Evolutionary conservation across 331 rosid species (phyloP).

Genomic region (Saraca asoca): DNA sequence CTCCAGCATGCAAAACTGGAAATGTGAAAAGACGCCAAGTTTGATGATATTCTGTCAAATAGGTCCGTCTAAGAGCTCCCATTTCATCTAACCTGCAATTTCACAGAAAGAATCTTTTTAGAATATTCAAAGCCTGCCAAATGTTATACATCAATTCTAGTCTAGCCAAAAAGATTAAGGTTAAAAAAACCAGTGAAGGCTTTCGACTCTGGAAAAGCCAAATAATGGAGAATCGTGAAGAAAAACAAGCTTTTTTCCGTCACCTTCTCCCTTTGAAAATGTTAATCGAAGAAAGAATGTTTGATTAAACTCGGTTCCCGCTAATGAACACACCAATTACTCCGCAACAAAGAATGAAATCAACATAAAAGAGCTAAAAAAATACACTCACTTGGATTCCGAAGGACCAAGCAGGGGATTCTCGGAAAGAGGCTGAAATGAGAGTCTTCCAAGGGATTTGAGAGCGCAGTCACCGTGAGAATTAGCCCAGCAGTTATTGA

Average conservation of each 20-base stretch:
- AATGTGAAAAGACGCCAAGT: constrained; percentile 83
- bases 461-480: constrained; percentile 71
- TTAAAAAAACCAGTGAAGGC: too few relatives aligned
- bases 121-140: constrained; percentile 13
- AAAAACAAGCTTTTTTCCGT: too few relatives aligned
- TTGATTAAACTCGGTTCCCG: too few relatives aligned
- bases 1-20: constrained; percentile 82
- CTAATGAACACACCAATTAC: too few relatives aligned
- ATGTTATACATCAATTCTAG: not conserved
- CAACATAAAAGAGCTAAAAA: not conserved
- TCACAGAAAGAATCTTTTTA: not conserved
- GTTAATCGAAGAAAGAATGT: too few relatives aligned
- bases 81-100: constrained; percentile 76
- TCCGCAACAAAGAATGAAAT: constrained; percentile 3
- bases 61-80: constrained; percentile 66
- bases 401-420: constrained; percentile 96
- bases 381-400: constrained; percentile 64
- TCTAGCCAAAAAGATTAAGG: too few relatives aligned
- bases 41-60: constrained; percentile 53
- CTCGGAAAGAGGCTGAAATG: constrained; percentile 83
- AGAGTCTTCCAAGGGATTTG: constrained; percentile 62
- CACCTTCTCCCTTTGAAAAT: too few relatives aligned
- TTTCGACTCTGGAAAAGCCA: too few relatives aligned
- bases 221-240: too few relatives aligned
- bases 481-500: constrained; percentile 77